A percentile compares a stretch with the other conserved stretches of the same genome.
Conservation (phyloP, 352 stramenopile genomes). For the Thraustochytrium striatum region DNA sequence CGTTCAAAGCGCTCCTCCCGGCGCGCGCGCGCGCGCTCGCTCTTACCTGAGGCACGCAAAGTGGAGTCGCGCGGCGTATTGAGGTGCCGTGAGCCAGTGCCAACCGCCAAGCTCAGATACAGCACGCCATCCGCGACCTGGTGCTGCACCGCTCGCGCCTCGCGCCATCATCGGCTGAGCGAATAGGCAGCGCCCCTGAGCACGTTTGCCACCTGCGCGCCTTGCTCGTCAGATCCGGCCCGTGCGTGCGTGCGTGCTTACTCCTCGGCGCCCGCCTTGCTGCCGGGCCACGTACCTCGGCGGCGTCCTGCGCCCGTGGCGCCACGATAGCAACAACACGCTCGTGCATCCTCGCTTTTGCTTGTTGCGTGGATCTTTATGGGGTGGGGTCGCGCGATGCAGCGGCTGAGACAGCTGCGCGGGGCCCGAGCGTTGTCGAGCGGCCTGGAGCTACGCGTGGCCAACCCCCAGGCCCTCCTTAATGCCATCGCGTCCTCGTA, state of each 20-base stretch:
- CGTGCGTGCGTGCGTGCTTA: no score
- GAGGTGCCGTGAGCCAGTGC: neutral
- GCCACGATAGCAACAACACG: no score
- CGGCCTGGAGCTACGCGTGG: constrained; percentile 9
- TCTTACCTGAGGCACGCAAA: neutral
- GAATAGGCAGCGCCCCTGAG: neutral
- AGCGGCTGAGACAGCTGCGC: no score
- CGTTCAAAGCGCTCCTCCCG: neutral
- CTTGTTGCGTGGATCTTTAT: no score
- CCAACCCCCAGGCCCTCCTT: constrained; percentile 7
- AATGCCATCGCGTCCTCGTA: constrained; percentile 44
- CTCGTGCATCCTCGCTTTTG: no score
- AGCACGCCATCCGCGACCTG: neutral
- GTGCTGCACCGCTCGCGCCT: no score
- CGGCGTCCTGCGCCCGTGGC: no score
- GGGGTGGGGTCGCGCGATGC: no score
- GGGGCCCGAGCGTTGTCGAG: no score
- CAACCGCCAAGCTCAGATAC: neutral
- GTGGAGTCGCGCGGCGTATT: neutral
- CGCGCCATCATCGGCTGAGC: neutral
- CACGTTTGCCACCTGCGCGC: neutral
- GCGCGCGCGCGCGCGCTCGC: neutral
- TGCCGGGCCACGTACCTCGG: no score
- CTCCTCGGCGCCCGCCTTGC: no score
- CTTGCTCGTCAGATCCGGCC: no score